Conservation (phyloP, 192 early-diverging fungal species). For the Podila clonocystis region DNA sequence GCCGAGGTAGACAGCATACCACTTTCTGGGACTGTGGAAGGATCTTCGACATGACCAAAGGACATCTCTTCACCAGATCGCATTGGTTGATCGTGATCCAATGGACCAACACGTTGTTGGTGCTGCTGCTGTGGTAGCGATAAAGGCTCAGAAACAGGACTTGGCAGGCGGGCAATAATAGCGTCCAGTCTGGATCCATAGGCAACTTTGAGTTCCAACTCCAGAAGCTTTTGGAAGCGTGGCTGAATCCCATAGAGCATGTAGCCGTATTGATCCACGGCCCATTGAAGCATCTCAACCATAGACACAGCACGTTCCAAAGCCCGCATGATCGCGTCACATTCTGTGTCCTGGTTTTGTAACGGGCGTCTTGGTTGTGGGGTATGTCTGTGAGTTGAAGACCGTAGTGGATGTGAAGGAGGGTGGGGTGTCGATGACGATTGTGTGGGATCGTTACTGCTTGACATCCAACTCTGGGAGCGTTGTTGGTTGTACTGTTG, state of each 20-base stretch:
- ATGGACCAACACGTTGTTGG: not conserved
- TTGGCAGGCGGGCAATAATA: constrained; percentile 1
- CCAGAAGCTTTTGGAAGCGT: constrained; percentile 55
- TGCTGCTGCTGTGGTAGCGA: not conserved
- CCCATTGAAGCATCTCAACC: constrained; percentile 55
- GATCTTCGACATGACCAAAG: too few relatives aligned
- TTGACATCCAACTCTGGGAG: too few relatives aligned
- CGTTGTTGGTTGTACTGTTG: too few relatives aligned
- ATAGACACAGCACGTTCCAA: constrained; percentile 22
- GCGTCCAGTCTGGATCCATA: constrained; percentile 17
- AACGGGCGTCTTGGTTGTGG: not conserved
- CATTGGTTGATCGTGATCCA: too few relatives aligned
- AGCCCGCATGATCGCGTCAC: constrained; percentile 17
- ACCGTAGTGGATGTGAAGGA: not conserved
- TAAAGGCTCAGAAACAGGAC: not conserved
- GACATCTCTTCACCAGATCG: too few relatives aligned
- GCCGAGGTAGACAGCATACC: not conserved
- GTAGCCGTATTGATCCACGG: constrained; percentile 63
- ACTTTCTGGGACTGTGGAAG: too few relatives aligned
- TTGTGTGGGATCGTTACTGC: too few relatives aligned
- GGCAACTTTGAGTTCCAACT: constrained; percentile 56
- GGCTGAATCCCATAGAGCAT: constrained; percentile 57
- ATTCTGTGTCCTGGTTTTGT: constrained; percentile 1
- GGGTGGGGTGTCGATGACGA: not conserved
- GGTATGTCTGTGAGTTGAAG: not conserved